Conservation (phyloP, 768 basidiomycete genomes). For the Amanita rimosa region DNA sequence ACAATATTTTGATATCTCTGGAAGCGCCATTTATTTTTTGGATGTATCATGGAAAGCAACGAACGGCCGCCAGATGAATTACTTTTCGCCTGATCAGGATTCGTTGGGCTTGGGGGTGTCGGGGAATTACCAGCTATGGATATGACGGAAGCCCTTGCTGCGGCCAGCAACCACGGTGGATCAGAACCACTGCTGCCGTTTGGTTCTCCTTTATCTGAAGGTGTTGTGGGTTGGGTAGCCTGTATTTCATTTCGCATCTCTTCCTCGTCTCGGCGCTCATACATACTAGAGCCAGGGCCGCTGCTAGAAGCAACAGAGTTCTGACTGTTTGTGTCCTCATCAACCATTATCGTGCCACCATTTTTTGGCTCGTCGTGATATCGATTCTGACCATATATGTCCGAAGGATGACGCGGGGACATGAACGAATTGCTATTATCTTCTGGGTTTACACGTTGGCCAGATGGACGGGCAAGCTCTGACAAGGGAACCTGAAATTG, state of each 20-base stretch:
- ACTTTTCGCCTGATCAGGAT: background rate
- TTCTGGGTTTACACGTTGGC: constrained; percentile 12
- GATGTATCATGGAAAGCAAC: constrained; percentile 8
- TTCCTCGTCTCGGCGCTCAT: background rate
- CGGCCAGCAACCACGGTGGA: constrained; percentile 3
- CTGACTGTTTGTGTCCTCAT: constrained; percentile 3
- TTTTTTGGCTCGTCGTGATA: background rate
- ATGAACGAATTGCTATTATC: constrained; percentile 1
- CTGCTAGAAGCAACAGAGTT: constrained; percentile 3
- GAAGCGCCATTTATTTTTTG: constrained; percentile 10
- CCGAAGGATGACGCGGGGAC: background rate
- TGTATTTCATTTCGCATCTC: background rate
- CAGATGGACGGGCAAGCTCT: constrained; percentile 25
- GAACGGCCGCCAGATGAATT: constrained; percentile 4
- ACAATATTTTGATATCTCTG: constrained; percentile 3
- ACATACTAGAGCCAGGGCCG: constrained; percentile 4
- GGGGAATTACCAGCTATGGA: background rate
- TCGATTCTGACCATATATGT: background rate
- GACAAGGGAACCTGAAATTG: constrained; percentile 49
- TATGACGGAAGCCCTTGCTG: background rate
- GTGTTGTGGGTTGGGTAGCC: constrained; percentile 25
- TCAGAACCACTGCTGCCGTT: background rate
- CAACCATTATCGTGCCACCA: background rate
- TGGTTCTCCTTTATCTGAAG: constrained; percentile 15
- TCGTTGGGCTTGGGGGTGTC: background rate